Evolutionary conservation across 2,329 filamentous ascomycete species (phyloP), one percentile per base, ranked within the genome.

Genomic region (Penicillium sp.): DNA sequence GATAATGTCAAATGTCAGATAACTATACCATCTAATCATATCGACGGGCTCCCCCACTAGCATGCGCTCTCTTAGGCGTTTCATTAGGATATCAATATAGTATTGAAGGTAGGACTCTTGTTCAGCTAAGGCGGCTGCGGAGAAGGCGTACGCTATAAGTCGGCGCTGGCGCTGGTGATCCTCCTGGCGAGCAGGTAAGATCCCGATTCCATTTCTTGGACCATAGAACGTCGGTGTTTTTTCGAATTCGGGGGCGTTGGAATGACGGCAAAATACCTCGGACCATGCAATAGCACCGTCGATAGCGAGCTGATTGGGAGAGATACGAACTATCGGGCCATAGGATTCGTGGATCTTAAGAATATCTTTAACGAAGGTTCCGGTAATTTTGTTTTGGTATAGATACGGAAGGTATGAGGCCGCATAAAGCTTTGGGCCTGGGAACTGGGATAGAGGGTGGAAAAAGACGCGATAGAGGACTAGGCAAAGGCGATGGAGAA

Each of bases 171-270:
- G 49, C 26, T 33, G 15, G 10, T 53, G 49, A 22, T 53, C 49
- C 26, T 33, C 49, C 5, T 53, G 26, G n/a, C 30, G 26, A 12
- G 49, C 49, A 35, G 49, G 49, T 33, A 35, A 33, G 12, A 50
- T 50, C 24, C 45, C 45, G 26, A 50, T 50, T 50, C 45, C 45
- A 13, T 50, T 50, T 28, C 45, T 50, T 33, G 49, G 49, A 53
- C 26, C 30, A 35, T 33, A 53, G n/a, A 53, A 53, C 17, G 26
- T 33, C 15, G 49, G 49, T n/a, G 26, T 35, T 19, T 53, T 53
- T 12, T 35, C 30, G 17, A 53, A 53, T 30, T 50, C 45, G 26
- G 49, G 49, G 19, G 24, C 17, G 19, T 37, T 35, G 4, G 26
- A 22, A 44, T 44, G 40, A 44, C 40, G 40, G 3, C 19, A n/a